phyloP scores from a whole-genome alignment of 108 stramenopile genomes.

The Nannochloropsis salina region DNA sequence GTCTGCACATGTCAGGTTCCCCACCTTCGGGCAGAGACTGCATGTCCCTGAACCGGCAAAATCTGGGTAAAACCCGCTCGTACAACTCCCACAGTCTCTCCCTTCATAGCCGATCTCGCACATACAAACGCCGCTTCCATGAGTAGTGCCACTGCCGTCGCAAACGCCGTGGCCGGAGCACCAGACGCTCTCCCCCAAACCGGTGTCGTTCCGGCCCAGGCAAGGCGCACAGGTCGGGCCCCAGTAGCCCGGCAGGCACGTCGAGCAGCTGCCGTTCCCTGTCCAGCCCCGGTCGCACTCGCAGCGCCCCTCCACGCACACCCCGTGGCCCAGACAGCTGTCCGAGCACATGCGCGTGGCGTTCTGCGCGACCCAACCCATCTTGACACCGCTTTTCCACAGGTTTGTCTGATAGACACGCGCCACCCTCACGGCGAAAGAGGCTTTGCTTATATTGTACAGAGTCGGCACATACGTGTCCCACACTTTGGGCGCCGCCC shows the following conservation, averaged over 20 bases:
- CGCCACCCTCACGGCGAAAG: background rate
- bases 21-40: background rate
- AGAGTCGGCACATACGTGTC: background rate
- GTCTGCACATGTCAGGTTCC: background rate
- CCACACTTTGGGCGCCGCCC: background rate
- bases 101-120: background rate
- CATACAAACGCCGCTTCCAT: background rate
- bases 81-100: constrained; percentile 1
- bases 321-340: background rate
- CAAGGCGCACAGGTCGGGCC: background rate
- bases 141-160: background rate
- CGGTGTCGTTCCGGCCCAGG: background rate
- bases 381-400: background rate
- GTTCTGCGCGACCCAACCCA: background rate
- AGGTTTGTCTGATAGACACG: background rate
- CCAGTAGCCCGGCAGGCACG: background rate
- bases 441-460: background rate
- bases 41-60: background rate
- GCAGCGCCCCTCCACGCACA: background rate
- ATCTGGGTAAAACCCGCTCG: constrained; percentile 16
- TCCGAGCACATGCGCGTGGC: background rate
- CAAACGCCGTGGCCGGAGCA: background rate
- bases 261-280: background rate
- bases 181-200: background rate
- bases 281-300: background rate